Base-by-base conservation (phyloP, 768 basidiomycete genomes). In the Wakefieldia striispora region DNA sequence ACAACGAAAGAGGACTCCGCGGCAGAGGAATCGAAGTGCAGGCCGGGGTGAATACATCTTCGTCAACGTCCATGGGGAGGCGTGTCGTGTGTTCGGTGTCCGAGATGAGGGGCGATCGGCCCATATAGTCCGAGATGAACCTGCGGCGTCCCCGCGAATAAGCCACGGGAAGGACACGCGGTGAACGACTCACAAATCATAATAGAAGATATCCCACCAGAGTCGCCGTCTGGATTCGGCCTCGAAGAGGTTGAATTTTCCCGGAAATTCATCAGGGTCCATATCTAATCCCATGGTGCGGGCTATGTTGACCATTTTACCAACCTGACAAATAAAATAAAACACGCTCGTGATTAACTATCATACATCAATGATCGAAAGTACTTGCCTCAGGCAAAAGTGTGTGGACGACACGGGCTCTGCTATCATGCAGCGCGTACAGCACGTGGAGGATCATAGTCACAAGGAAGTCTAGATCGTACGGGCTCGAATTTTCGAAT, bases 131-230 rank as follows among this genome's bases (percentile, higher is more conserved):
- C 6, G 88, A 81, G 17, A 83, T 72, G 62, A 87, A 86, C 52
- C 88, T 91, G 58, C 27, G 45, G 29, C 33, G 29, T 45, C 45
- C 43, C 47, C 48, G 46, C 49, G 42, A 55, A 53, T 62, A 14
- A 60, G 50, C 9, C 26, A 40, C 10, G 33, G 23, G 38, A 50
- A 42, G 16, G 31, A 46, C 19, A 8, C 0, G 40, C 13, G 31
- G 21, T 16, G 47, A 40, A 50, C 36, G n/a, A 78, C 86, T 58
- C 63, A 90, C 89, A 84, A 61, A 64, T 91, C 90, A 63, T 83
- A 89, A 66, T 79, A 88, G 61, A 82, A 77, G 11, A 89, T 74
- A 45, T 88, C 84, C 89, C 89, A 91, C 86, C 89, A 89, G 6
- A 88, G 65, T 54, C 82, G 67, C 49, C 80, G 65, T 47, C 82